phyloP scores from a whole-genome alignment of 108 stramenopile species.

The Conticribra guillardii region DNA sequence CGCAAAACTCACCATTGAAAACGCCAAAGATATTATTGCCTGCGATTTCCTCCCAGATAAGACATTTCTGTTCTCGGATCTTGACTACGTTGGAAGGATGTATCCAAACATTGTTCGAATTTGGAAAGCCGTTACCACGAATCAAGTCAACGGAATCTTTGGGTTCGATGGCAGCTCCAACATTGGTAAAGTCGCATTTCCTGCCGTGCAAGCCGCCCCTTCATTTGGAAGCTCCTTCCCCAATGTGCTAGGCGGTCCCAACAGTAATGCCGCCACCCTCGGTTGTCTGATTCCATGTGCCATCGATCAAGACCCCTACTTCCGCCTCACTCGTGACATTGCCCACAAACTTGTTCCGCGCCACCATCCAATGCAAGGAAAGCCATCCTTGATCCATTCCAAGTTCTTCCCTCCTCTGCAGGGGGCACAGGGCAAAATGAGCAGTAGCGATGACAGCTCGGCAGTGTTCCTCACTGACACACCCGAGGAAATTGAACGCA shows the following conservation, averaged over 20 bases:
- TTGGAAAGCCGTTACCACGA: slow-evolving; percentile 96
- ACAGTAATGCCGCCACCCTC: slow-evolving; percentile 51
- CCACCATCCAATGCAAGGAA: slow-evolving; percentile 74
- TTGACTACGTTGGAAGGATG: slow-evolving; percentile 97
- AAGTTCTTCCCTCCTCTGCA: slow-evolving; percentile 99
- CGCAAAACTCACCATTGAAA: slow-evolving; percentile 91
- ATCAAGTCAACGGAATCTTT: slow-evolving; percentile 95
- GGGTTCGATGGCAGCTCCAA: slow-evolving; percentile 92
- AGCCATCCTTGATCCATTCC: slow-evolving; percentile 97
- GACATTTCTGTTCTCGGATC: slow-evolving; percentile 91
- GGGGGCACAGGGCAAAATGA: slow-evolving; percentile 97
- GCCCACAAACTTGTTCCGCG: slow-evolving; percentile 88
- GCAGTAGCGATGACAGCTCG: slow-evolving; percentile 76
- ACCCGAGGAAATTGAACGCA: slow-evolving; percentile 77
- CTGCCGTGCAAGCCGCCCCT: slow-evolving; percentile 96
- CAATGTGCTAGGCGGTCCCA: slow-evolving; percentile 58
- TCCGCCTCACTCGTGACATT: slow-evolving; percentile 98
- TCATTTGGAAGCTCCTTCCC: slow-evolving; percentile 95
- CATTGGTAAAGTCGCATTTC: slow-evolving; percentile 95
- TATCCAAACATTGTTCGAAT: slow-evolving; percentile 97
- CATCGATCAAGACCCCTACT: slow-evolving; percentile 99
- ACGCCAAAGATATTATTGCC: slow-evolving; percentile 99
- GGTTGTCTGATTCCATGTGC: slow-evolving; percentile 97
- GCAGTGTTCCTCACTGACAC: slow-evolving; percentile 98
- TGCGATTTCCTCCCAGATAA: slow-evolving; percentile 95